These are phyloP conservation scores for Colletotrichum sp. DNA, from an alignment of 2,329 filamentous ascomycete genomes.

Conservation along the genomic window DNA sequence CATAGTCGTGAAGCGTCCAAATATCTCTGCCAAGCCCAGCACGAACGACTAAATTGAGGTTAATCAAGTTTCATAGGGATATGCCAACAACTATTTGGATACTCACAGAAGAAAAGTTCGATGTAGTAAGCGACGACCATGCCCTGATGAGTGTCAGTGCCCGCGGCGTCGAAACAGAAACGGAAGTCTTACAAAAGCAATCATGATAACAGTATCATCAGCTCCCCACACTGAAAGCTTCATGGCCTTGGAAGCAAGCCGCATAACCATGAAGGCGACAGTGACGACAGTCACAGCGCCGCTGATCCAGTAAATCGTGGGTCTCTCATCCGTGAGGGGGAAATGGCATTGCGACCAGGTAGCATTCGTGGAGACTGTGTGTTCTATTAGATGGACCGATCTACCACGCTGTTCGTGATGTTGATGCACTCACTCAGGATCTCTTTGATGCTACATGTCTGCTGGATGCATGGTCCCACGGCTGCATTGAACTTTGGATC, in stretches of 20 bases:
- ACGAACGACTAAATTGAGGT: slow-evolving; percentile 23
- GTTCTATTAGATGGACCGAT: neutral
- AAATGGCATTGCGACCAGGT: neutral
- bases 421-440: slow-evolving; percentile 29
- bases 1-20: slow-evolving; percentile 33
- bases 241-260: neutral
- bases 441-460: slow-evolving; percentile 33
- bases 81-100: rapidly evolving
- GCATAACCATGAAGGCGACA: neutral
- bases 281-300: neutral
- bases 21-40: slow-evolving; percentile 39
- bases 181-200: neutral
- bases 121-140: neutral
- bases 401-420: rapidly evolving
- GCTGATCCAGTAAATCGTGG: neutral
- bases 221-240: neutral
- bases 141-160: neutral
- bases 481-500: slow-evolving; percentile 27
- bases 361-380: neutral
- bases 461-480: slow-evolving; percentile 29
- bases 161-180: rapidly evolving
- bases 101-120: neutral
- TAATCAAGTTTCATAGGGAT: neutral
- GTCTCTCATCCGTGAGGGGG: neutral
- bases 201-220: neutral